Base-by-base conservation (phyloP, 495 filamentous ascomycete species). In the Symbiotaphrina buchneri region DNA sequence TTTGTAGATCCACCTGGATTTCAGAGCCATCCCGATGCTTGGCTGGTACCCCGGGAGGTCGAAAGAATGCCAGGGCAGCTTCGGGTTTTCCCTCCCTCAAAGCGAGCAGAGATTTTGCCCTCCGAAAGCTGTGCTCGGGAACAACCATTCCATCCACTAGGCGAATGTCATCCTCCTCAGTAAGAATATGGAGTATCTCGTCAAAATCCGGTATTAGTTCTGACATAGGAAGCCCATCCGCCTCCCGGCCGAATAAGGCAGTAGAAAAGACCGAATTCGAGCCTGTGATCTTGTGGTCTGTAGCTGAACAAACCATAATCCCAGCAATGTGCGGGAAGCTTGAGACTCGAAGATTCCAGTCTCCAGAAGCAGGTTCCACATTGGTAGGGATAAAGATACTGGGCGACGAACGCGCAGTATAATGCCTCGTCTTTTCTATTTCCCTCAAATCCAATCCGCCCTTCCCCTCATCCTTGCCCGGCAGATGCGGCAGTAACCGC, bases 321-420 rank as follows among this genome's bases (percentile, higher is more conserved):
- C 87, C 87, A 27, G 87, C 90, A 44, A 97, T 93, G 44, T 97
- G 83, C 5, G 87, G 87, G 32, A 92, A 93, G 44, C 81, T 90
- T 7, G 82, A 90, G 17, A 95, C 67, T 16, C 76, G 68, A 32
- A 97, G 55, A 30, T 73, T 70, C 5, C 59, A 54, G 27, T 60
- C 47, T n/a, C 58, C 67, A 24, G 67, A 63, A 10, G 74, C 56
- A 31, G 66, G 61, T 22, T 78, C 65, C 22, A 95, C 59, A 0
- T 72, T 70, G 20, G 75, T 67, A 5, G 87, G 87, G 37, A 92
- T 77, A 39, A 71, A 75, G 32, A 78, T 64, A 30, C 63, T 65
- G 24, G 72, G 71, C 10, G 63, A 54, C 23, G 76, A 82, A 26
- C 68, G 66, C 18, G 79, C 80, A 6, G 83, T 82, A 47, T 84